phyloP scores from a whole-genome alignment of 1,284 basidiomycete species.

The Anthracocystis setariae region DNA sequence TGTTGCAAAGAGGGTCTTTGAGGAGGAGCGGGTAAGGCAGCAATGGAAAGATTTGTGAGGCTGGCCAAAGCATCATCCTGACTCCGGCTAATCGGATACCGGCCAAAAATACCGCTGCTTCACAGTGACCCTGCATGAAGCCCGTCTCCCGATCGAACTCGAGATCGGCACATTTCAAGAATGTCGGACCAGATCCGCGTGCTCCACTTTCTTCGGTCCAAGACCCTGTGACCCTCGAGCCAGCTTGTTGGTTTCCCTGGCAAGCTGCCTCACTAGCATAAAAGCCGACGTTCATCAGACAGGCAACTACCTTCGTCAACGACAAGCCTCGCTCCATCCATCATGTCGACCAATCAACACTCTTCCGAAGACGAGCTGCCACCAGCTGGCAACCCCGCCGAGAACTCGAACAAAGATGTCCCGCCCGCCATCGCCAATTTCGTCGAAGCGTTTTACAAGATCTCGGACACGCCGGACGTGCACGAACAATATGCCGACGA shows the following conservation, averaged over 20 bases:
- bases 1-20: too few species aligned
- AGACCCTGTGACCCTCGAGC: too few species aligned
- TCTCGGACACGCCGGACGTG: slow-evolving; percentile 42
- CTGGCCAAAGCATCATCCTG: too few species aligned
- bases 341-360: slow-evolving; percentile 10
- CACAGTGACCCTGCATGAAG: slow-evolving; percentile 8
- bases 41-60: neutral
- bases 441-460: slow-evolving; percentile 37
- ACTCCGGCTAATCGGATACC: neutral
- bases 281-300: too few species aligned
- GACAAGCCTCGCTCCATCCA: too few species aligned
- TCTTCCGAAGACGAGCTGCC: slow-evolving; percentile 31
- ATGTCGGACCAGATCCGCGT: too few species aligned
- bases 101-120: neutral
- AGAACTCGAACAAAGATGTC: slow-evolving; percentile 29
- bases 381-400: slow-evolving; percentile 32
- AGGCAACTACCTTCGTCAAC: too few species aligned
- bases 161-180: too few species aligned
- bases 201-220: too few species aligned
- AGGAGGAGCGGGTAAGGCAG: too few species aligned
- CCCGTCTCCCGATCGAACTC: slow-evolving; percentile 5
- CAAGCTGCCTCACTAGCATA: too few species aligned
- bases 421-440: slow-evolving; percentile 35
- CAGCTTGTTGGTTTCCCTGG: too few species aligned
- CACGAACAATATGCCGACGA: slow-evolving; percentile 42